Evolutionary conservation across 2,329 filamentous ascomycete species (phyloP).

Genomic region (Domatiomyces globalis): DNA sequence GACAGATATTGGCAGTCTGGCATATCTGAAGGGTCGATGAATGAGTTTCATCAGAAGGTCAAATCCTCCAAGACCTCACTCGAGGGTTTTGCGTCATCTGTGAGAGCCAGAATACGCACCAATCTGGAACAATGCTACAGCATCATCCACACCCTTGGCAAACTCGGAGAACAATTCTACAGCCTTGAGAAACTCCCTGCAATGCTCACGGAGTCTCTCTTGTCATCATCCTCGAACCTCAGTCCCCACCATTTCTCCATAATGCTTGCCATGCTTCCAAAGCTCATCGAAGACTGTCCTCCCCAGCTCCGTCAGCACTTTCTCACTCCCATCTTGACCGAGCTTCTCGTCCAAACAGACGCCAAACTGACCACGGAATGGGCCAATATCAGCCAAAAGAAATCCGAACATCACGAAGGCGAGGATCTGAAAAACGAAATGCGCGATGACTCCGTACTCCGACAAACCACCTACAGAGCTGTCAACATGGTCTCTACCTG

Average conservation of each 20-base stretch:
- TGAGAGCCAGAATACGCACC: constrained; percentile 74
- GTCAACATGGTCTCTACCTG: constrained; percentile 85
- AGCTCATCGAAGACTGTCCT: constrained; percentile 85
- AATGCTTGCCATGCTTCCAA: constrained; percentile 75
- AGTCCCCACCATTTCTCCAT: constrained; percentile 90
- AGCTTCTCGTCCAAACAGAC: constrained; percentile 76
- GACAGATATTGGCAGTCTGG: constrained; percentile 98
- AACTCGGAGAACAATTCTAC: constrained; percentile 77
- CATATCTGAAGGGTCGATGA: constrained; percentile 87
- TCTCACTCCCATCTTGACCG: constrained; percentile 66
- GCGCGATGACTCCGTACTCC: constrained; percentile 90
- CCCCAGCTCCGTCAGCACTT: constrained; percentile 63
- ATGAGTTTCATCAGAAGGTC: constrained; percentile 90
- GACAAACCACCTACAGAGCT: constrained; percentile 81
- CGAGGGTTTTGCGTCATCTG: constrained; percentile 86
- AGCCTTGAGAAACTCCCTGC: constrained; percentile 71
- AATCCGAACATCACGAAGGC: constrained; percentile 46
- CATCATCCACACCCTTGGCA: constrained; percentile 84
- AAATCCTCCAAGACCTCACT: constrained; percentile 76
- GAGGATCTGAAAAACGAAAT: constrained; percentile 87
- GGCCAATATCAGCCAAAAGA: constrained; percentile 52
- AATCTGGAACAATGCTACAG: constrained; percentile 90
- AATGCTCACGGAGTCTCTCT: constrained; percentile 70
- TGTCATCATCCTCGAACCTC: constrained; percentile 65
- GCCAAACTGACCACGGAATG: constrained; percentile 77